These are phyloP conservation scores for Davidsoniella australis DNA, from an alignment of 2,329 filamentous ascomycete genomes.

Conservation along the genomic window DNA sequence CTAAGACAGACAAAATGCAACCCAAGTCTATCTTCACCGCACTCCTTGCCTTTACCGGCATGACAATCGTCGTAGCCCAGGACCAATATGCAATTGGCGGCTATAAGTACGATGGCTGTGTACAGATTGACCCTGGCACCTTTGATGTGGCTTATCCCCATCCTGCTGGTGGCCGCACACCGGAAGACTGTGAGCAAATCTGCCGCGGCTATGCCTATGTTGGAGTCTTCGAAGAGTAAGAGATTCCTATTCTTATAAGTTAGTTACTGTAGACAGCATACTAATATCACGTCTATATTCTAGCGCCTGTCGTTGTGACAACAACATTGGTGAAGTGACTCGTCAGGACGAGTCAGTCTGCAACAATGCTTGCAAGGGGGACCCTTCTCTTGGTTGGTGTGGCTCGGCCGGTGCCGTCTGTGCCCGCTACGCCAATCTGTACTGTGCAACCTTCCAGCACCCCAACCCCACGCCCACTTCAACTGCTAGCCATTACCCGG, in stretches of 20 bases:
- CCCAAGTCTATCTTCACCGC: neutral
- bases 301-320: conserved; percentile 12
- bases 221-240: conserved; percentile 13
- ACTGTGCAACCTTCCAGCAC: conserved; percentile 6
- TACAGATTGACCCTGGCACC: conserved; percentile 1
- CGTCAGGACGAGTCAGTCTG: conserved; percentile 11
- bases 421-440: conserved; percentile 11
- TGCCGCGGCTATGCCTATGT: conserved; percentile 12
- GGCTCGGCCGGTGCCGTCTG: conserved; percentile 7
- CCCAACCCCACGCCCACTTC: neutral
- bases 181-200: conserved; percentile 12
- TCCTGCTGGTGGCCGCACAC: conserved; percentile 11
- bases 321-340: conserved; percentile 9
- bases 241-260: neutral
- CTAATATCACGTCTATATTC: neutral
- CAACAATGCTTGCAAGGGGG: conserved; percentile 12
- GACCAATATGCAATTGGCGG: conserved; percentile 6
- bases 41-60: neutral
- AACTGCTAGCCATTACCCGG: neutral
- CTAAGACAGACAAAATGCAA: conserved; percentile 4
- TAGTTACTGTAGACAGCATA: neutral
- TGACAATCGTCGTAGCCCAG: conserved; percentile 8
- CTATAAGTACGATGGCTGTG: conserved; percentile 13
- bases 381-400: conserved; percentile 10
- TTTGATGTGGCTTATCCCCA: conserved; percentile 5